Base-by-base conservation (phyloP, 805 yeast genomes). In the Cyberlindnera americana region DNA sequence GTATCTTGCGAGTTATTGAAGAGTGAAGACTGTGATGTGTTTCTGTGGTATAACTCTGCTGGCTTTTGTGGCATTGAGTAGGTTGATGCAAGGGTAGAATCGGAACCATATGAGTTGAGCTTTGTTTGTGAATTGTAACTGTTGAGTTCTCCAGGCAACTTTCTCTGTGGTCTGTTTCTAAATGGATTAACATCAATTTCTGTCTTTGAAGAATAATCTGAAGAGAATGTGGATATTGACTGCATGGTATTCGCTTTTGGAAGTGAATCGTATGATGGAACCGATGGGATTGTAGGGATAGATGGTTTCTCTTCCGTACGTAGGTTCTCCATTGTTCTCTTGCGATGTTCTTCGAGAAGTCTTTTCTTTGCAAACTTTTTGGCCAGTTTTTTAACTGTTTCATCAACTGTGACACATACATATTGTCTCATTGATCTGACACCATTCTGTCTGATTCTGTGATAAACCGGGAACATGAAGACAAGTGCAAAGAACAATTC, bases 331-430 rank as follows among this genome's bases (percentile, higher is more conserved):
- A 29, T 23, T 8, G 25, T 26, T n/a, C 35, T 33, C 36, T 40
- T 38, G 15, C 30, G 19, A 13, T 40, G 29, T 18, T 44, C 41
- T 29, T 40, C 39, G 24, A 42, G 24, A 22, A 44, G 29, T 23
- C 33, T 38, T 43, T 44, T 38, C 25, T 44, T 45, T 1, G 48
- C 40, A 26, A 39, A 42, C 30, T 48, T 49, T 49, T 37, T 57
- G 53, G 79, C 80, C 44, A 82, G 58, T 21, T 59, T 54, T 41
- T 78, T 73, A 17, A 83, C 78, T 22, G 74, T 70, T 22, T 70
- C 67, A 54, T 81, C 80, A 37, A 82, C 78, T 23, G 76, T 67
- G 10, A 66, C 52, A 56, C 82, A 78, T 53, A 85, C 81, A 58
- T 72, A 82, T 45, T 76, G 77, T 49, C 76, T 81, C 40, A 83